phyloP scores from a whole-genome alignment of 1,139 yeast genomes.

The Pneumocystis jirovecii region DNA sequence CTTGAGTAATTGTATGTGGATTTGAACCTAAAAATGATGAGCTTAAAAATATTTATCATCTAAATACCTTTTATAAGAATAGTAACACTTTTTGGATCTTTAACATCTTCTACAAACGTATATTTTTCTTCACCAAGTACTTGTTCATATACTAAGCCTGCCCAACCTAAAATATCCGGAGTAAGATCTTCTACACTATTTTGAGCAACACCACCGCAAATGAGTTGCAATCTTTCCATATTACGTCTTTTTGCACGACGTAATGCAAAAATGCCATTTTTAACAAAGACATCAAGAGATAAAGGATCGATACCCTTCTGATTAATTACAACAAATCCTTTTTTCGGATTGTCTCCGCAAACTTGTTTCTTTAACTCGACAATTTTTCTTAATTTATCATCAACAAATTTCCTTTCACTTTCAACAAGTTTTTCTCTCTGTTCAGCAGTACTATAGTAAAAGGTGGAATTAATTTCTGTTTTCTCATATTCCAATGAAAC shows the following conservation, averaged over 20 bases:
- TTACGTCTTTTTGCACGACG: slow-evolving; percentile 98
- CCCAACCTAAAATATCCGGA: slow-evolving; percentile 74
- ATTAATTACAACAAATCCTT: slow-evolving; percentile 87
- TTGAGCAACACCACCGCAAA: slow-evolving; percentile 96
- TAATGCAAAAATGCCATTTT: slow-evolving; percentile 80
- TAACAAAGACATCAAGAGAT: slow-evolving; percentile 88
- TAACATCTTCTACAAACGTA: slow-evolving; percentile 86
- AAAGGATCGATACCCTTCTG: slow-evolving; percentile 99
- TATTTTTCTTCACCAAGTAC: slow-evolving; percentile 94
- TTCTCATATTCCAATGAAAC: slow-evolving; percentile 94
- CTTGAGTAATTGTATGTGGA: slow-evolving; percentile 72
- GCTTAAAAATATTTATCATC: slow-evolving; percentile 60
- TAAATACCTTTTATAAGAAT: slow-evolving; percentile 78
- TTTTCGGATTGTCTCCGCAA: slow-evolving; percentile 56
- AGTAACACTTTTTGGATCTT: slow-evolving; percentile 82
- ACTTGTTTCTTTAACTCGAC: slow-evolving; percentile 86
- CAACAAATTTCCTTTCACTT: slow-evolving; percentile 86
- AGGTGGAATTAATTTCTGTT: slow-evolving; percentile 94
- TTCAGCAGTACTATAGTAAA: slow-evolving; percentile 86
- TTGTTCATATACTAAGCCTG: slow-evolving; percentile 85
- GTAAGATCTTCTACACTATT: slow-evolving; percentile 88
- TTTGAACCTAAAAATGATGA: slow-evolving; percentile 90
- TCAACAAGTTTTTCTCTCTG: slow-evolving; percentile 92
- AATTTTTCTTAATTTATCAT: slow-evolving; percentile 80
- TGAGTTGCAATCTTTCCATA: slow-evolving; percentile 94